Evolutionary conservation across 768 basidiomycete species (phyloP).

Genomic region (Phylloporus sp.): DNA sequence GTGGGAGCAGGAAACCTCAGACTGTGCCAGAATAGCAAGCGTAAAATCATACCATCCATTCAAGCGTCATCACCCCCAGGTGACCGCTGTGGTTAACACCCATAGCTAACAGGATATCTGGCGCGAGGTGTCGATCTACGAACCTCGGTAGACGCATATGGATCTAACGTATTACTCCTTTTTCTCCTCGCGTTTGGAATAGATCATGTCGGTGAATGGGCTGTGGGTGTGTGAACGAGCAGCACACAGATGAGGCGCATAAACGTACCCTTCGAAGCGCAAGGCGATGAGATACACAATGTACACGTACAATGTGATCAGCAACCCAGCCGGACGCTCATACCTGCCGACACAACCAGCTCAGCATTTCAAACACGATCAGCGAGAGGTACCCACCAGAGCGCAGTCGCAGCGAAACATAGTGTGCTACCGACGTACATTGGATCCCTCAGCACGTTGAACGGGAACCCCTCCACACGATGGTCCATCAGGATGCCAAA

Average conservation of each 20-base stretch:
- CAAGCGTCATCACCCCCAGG: neutral
- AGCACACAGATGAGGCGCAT: neutral
- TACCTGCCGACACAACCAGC: slow-evolving; percentile 56
- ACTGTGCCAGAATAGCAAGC: neutral
- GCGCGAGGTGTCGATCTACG: neutral
- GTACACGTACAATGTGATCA: slow-evolving; percentile 79
- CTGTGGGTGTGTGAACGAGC: slow-evolving; percentile 28
- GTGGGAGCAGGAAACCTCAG: slow-evolving; percentile 11
- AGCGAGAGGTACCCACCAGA: slow-evolving; percentile 58
- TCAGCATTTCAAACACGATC: neutral
- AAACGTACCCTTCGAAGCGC: slow-evolving; percentile 80
- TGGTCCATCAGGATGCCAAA: slow-evolving; percentile 86
- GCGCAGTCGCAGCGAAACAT: slow-evolving; percentile 79
- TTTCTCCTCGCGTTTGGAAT: slow-evolving; percentile 46
- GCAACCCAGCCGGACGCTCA: slow-evolving; percentile 78
- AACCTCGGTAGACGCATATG: neutral
- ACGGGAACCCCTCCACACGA: slow-evolving; percentile 94
- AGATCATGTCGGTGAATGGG: slow-evolving; percentile 83
- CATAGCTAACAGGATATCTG: neutral
- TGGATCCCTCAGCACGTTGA: slow-evolving; percentile 87
- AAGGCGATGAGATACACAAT: slow-evolving; percentile 82
- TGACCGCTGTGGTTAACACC: neutral
- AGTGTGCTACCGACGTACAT: slow-evolving; percentile 98
- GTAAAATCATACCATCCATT: neutral
- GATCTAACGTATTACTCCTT: slow-evolving; percentile 7